A percentile compares a stretch with the other conserved stretches of the same genome.
These are phyloP conservation scores for Theobroma cacao DNA, from an alignment of 345 rosid genomes.

Conservation along the genomic window DNA sequence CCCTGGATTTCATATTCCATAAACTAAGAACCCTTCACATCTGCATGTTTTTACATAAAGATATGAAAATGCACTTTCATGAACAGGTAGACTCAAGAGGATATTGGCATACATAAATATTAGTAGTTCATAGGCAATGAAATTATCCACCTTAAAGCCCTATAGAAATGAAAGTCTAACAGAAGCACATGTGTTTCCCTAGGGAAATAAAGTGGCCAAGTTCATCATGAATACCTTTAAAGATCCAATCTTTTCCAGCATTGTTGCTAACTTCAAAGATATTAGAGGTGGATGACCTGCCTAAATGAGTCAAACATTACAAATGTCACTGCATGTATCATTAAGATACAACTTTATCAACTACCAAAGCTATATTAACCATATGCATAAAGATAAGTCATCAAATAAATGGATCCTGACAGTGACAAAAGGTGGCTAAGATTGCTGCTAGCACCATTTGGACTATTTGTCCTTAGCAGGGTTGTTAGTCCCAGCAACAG, in stretches of 20 bases:
- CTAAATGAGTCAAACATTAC: conserved; percentile 36
- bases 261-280: conserved; percentile 60
- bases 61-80: not conserved
- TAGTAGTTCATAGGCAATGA: not conserved
- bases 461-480: not conserved
- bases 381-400: not conserved
- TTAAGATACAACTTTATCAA: not conserved
- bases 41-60: not conserved
- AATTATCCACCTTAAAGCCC: not conserved
- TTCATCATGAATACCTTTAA: conserved; percentile 43
- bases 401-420: not conserved
- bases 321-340: not conserved
- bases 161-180: not conserved
- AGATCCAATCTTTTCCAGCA: conserved; percentile 63
- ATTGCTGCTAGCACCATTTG: not conserved
- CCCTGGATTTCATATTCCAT: not conserved
- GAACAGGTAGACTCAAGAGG: not conserved
- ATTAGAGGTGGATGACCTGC: conserved; percentile 46
- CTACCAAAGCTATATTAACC: not conserved
- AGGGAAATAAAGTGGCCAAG: not conserved
- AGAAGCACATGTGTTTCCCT: not conserved
- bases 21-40: not conserved
- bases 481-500: not conserved
- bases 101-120: not conserved
- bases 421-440: not conserved